Evolutionary conservation across 1,139 yeast genomes (phyloP), one percentile per base, ranked within the genome.

Genomic region (Diutina mesorugosa): DNA sequence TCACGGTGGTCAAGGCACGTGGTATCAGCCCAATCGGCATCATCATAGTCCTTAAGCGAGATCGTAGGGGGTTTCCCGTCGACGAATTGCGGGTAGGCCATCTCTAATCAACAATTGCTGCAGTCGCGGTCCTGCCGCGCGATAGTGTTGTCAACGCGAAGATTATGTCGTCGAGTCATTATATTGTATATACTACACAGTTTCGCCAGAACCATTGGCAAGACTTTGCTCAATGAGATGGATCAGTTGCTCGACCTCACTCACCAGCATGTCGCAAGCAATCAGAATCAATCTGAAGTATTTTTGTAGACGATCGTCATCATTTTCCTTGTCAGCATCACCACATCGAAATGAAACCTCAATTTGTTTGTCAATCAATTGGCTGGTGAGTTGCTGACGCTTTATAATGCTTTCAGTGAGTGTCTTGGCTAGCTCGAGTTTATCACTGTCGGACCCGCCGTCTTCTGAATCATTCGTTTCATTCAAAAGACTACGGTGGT

Each of bases 11-110:
- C 84, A 6, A 80, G 70, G 61, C 83, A 79, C 3, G 84, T 79
- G 48, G 76, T 67, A 4, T 65, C 60, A 1, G 82, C 81, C 85
- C 84, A 80, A 2, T 71, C 67, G 2, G 84, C 84, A n/a, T 61
- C 67, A 58, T 80, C 85, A 61, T 80, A 80, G 50, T 78, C 74
- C 51, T 61, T 62, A 41, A 80, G 68, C 1, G 79, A 64, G 32
- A 80, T 62, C 28, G 70, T 69, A n/a, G 81, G 83, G 9, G 83
- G 83, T 47, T 71, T 63, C 4, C 78, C 80, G 61, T 79, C 68
- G 1, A 73, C 69, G 58, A 72, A 75, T 29, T 64, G 68, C 35
- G 84, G 84, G 59, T 74, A 76, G 18, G 62, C 58, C 58, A 59
- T 55, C 41, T 35, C 16, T 35, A 8, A 12, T 35, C 14, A 35